Evolutionary conservation across 139 green algal species (phyloP).

Genomic region (Mesotaenium endlicherianum): DNA sequence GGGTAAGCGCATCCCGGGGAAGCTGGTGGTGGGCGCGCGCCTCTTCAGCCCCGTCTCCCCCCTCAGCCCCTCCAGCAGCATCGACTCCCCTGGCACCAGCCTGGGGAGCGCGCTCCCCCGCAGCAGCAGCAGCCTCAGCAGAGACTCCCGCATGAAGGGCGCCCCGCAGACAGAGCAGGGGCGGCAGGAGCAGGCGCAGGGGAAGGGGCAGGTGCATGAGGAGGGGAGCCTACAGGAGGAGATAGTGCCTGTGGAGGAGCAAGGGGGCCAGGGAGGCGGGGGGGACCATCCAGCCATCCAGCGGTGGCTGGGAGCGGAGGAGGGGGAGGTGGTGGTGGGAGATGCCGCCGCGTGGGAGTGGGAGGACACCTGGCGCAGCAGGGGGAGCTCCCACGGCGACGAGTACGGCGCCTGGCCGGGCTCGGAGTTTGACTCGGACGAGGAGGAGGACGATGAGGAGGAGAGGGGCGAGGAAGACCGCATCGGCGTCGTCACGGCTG

Average conservation of each 20-base stretch:
- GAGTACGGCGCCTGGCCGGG: no score
- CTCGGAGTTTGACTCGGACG: no score
- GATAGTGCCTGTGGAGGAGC: background rate
- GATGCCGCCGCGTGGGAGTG: background rate
- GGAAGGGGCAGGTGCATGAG: background rate
- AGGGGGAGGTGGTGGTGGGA: background rate
- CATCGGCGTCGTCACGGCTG: no score
- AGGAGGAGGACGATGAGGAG: no score
- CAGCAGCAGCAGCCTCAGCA: background rate
- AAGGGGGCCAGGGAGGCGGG: background rate
- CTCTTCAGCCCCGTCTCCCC: background rate
- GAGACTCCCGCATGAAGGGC: background rate
- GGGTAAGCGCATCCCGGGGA: background rate
- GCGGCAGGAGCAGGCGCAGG: background rate
- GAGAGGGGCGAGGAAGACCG: no score
- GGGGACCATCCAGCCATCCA: background rate
- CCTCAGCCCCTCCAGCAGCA: background rate
- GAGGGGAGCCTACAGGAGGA: background rate
- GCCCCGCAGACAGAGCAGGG: background rate
- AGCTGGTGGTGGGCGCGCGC: background rate
- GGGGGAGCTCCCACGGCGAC: background rate
- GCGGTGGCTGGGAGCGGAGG: background rate
- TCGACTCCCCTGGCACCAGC: background rate
- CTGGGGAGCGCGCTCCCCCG: background rate
- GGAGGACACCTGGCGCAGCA: background rate